Evolutionary conservation across 2,329 filamentous ascomycete genomes (phyloP), one percentile per base, ranked within the genome.

Genomic region (Phialophora macrospora): DNA sequence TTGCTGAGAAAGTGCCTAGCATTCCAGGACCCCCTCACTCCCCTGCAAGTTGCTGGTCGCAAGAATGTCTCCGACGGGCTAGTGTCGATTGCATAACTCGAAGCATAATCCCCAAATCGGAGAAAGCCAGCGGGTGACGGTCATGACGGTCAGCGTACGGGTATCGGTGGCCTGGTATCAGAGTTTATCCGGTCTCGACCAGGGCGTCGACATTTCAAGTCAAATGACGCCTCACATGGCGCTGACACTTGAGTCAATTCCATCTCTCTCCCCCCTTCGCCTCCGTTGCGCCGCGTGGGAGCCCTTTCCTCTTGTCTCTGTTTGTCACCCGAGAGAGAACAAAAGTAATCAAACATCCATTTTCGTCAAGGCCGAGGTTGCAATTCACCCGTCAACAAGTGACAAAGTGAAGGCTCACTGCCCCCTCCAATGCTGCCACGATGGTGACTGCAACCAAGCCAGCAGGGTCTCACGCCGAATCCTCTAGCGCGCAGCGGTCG

Each of bases 31-130:
- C n/a, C n/a, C n/a, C n/a, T n/a, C n/a, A n/a, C n/a, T n/a, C 24
- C 28, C 22, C 52, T 12, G 24, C 48, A n/a, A 55, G n/a, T n/a
- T n/a, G n/a, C 52, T 55, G 28, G 52, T 17, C 28, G 14, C 56
- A 60, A 60, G 57, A 30, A 51, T 59, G 9, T 26, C 48, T 46
- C 20, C 4, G 20, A 20, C 17, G 30, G 24, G 58, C 14, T 48
- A 51, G 22, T 32, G 51, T 4, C 7, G 30, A 24, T 57, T 57
- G 62, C 62, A 63, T 63, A 63, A 63, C 28, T 57, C 62, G 44
- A 32, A 28, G 62, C 62, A 63, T 56, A 63, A 63, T 7, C 59
- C 62, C 55, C 17, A 9, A 41, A 54, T 48, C 20, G 55, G 62
- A 59, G 28, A 59, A 46, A 30, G 28, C 14, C 38, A n/a, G 14